These are phyloP conservation scores for Colletotrichum coccodes DNA, from an alignment of 2,329 filamentous ascomycete genomes.

Conservation along the genomic window DNA sequence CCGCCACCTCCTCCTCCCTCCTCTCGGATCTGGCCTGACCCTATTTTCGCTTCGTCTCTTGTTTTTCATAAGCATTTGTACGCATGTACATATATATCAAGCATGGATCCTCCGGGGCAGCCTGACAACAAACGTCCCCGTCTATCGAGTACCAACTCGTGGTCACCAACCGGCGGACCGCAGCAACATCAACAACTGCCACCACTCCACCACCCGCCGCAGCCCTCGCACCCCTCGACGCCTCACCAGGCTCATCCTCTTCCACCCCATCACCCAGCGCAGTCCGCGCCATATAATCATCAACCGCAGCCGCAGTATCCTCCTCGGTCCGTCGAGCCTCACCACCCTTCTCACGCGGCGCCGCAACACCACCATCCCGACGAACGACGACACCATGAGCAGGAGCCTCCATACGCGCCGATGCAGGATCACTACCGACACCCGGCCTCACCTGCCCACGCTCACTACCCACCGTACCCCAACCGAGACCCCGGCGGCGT, in stretches of 20 bases:
- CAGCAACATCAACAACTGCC: slow-evolving; percentile 57
- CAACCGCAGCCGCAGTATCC: slow-evolving; percentile 36
- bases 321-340: slow-evolving; percentile 51
- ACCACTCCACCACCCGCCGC: slow-evolving; percentile 54
- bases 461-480: slow-evolving; percentile 55
- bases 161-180: slow-evolving; percentile 53
- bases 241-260: slow-evolving; percentile 42
- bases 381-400: slow-evolving; percentile 68
- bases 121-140: slow-evolving; percentile 70
- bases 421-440: slow-evolving; percentile 65
- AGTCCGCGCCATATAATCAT: slow-evolving; percentile 48
- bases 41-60: slow-evolving; percentile 34
- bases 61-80: slow-evolving; percentile 36
- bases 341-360: slow-evolving; percentile 43
- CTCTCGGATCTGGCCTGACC: slow-evolving; percentile 36
- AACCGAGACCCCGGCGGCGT: slow-evolving; percentile 62
- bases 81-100: slow-evolving; percentile 57
- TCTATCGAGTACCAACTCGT: slow-evolving; percentile 55
- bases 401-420: slow-evolving; percentile 60
- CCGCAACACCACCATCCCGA: slow-evolving; percentile 42
- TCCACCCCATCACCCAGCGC: slow-evolving; percentile 49
- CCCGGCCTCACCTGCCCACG: slow-evolving; percentile 57
- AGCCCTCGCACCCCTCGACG: slow-evolving; percentile 50
- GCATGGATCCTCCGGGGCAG: slow-evolving; percentile 69
- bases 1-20: slow-evolving; percentile 32